Conservation (phyloP, 2,329 filamentous ascomycete genomes). For the Diaporthe batatas region DNA sequence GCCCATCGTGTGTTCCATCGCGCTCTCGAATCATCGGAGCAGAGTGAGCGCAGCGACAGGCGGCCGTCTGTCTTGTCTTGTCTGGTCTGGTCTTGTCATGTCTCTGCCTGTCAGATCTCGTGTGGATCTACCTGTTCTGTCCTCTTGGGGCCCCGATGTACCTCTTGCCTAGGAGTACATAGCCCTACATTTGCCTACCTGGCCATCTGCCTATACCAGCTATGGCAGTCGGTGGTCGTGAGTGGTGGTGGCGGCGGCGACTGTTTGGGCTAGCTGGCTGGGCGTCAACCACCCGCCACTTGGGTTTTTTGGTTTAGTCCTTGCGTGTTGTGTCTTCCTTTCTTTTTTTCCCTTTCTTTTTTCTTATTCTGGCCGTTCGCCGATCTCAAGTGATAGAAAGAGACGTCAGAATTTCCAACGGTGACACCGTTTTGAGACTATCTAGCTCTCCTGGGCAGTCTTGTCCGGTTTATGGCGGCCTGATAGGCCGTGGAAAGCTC, state of each 20-base stretch:
- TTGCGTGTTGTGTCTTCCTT: constrained; percentile 6
- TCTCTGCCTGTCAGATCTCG: constrained; percentile 11
- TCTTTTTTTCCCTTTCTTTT: not conserved
- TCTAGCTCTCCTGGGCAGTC: constrained; percentile 25
- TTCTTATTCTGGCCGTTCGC: not conserved
- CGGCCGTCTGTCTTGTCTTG: not conserved
- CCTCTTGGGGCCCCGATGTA: constrained; percentile 13
- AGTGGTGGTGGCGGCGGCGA: constrained; percentile 17
- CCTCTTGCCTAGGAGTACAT: constrained; percentile 20
- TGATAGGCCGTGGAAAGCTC: not conserved
- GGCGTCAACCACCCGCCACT: constrained; percentile 1
- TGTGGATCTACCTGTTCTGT: not conserved
- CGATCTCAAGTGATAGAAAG: constrained; percentile 1
- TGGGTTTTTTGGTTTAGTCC: not conserved
- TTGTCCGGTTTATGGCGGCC: not conserved
- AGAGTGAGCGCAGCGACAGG: not conserved
- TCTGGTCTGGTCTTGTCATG: not conserved
- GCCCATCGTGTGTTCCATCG: constrained; percentile 21
- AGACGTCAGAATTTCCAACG: constrained; percentile 10
- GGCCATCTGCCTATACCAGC: not conserved
- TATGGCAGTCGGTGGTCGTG: not conserved
- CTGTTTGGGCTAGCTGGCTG: constrained; percentile 12
- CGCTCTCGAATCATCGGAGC: not conserved
- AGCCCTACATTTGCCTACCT: not conserved
- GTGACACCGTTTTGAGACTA: constrained; percentile 14